A percentile compares a stretch with the other conserved stretches of the same genome.
phyloP scores from a whole-genome alignment of 2,329 filamentous ascomycete genomes.

The Ilyonectria mors-panacis region DNA sequence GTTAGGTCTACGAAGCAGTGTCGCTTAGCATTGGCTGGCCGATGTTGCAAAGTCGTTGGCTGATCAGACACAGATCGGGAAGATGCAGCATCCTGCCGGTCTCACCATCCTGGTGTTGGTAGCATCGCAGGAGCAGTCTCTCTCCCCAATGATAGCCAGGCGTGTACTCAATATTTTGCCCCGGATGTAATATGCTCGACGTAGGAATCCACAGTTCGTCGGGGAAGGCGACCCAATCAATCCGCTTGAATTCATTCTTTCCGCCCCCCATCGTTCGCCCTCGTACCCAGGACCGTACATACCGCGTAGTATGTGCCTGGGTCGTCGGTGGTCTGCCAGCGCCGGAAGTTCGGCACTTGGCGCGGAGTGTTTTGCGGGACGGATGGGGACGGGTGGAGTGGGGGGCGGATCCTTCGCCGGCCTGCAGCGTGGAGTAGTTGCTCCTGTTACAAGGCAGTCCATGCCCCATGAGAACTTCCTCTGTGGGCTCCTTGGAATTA shows the following conservation, averaged over 20 bases:
- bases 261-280: constrained; percentile 11
- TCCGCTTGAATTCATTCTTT: constrained; percentile 13
- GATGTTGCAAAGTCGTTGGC: constrained; percentile 14
- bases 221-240: constrained; percentile 38
- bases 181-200: constrained; percentile 29
- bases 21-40: constrained; percentile 9
- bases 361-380: constrained; percentile 35
- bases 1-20: not conserved
- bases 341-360: constrained; percentile 48
- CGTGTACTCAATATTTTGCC: constrained; percentile 5
- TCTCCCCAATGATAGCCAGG: constrained; percentile 14
- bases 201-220: constrained; percentile 32
- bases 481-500: constrained; percentile 15
- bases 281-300: constrained; percentile 21
- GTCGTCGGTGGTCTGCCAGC: constrained; percentile 39
- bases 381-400: constrained; percentile 29
- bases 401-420: constrained; percentile 36
- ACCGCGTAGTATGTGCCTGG: constrained; percentile 30
- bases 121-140: not conserved
- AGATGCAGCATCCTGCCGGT: constrained; percentile 15
- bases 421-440: constrained; percentile 36
- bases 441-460: not conserved
- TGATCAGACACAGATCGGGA: not conserved
- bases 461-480: not conserved
- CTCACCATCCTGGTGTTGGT: constrained; percentile 7